phyloP scores from a whole-genome alignment of 768 basidiomycete species.

The Pleurotus eryngii region DNA sequence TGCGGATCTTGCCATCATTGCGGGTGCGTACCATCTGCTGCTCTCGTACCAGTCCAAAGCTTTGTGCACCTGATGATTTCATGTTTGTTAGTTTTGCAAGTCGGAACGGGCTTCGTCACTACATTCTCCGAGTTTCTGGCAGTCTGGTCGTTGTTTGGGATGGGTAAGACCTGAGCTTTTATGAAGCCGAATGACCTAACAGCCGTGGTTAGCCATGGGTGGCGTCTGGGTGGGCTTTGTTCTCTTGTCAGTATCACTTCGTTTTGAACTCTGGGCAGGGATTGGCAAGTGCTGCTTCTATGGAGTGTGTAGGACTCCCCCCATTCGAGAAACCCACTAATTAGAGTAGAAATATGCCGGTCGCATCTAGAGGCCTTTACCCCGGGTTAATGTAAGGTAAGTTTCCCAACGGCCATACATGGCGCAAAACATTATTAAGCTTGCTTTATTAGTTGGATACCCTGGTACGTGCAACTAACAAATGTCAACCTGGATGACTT shows the following conservation, averaged over 20 bases:
- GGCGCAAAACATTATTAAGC: neutral
- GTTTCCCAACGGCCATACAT: neutral
- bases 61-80: too few species aligned
- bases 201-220: constrained; percentile 11
- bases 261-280: constrained; percentile 1
- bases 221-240: constrained; percentile 11
- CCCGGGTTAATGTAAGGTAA: constrained; percentile 14
- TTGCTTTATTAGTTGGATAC: neutral
- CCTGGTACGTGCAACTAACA: neutral
- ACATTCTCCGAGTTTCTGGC: constrained; percentile 58
- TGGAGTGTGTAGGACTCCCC: constrained; percentile 8
- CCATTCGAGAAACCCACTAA: too few species aligned
- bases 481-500: too few species aligned
- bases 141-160: constrained; percentile 58
- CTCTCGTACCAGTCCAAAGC: neutral
- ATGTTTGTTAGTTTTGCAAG: constrained; percentile 46
- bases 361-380: constrained; percentile 12
- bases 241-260: too few species aligned
- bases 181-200: neutral
- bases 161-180: constrained; percentile 16
- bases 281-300: constrained; percentile 15
- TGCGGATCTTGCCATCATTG: constrained; percentile 8
- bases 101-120: constrained; percentile 57
- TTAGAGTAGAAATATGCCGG: constrained; percentile 12
- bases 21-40: neutral